These are phyloP conservation scores for Aureobasidium sp. DNA, from an alignment of 2,329 filamentous ascomycete genomes.

Conservation along the genomic window DNA sequence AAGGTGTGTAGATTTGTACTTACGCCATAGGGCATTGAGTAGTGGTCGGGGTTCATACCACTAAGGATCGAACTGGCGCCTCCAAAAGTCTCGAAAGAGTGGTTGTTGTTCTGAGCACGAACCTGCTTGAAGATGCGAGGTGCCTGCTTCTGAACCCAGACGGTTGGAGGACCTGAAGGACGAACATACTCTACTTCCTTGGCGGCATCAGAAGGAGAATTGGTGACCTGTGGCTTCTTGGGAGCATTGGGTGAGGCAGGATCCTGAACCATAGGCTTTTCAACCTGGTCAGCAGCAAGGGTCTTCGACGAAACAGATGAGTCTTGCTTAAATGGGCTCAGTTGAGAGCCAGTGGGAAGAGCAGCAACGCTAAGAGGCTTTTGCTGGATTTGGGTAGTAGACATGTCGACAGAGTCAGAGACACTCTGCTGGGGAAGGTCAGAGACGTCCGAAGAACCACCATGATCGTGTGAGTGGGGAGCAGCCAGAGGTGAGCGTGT, in stretches of 20 bases:
- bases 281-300: background rate
- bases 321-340: background rate
- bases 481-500: background rate
- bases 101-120: background rate
- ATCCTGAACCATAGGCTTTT: background rate
- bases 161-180: background rate
- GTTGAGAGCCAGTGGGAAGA: too few relatives aligned
- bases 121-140: background rate
- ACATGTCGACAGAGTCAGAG: background rate
- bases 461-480: background rate
- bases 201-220: background rate
- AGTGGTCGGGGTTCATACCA: conserved; percentile 7
- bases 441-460: background rate
- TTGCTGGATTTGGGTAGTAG: background rate
- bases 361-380: background rate
- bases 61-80: conserved; percentile 21
- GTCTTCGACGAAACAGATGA: background rate
- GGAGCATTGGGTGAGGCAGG: background rate
- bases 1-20: background rate
- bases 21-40: conserved; percentile 9
- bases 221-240: background rate
- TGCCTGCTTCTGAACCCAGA: conserved; percentile 6
- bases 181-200: background rate
- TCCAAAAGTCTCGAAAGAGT: conserved; percentile 20
- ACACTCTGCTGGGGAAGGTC: background rate